These are phyloP conservation scores for Phytophthora parvispora DNA, from an alignment of 352 stramenopile genomes.

Conservation along the genomic window DNA sequence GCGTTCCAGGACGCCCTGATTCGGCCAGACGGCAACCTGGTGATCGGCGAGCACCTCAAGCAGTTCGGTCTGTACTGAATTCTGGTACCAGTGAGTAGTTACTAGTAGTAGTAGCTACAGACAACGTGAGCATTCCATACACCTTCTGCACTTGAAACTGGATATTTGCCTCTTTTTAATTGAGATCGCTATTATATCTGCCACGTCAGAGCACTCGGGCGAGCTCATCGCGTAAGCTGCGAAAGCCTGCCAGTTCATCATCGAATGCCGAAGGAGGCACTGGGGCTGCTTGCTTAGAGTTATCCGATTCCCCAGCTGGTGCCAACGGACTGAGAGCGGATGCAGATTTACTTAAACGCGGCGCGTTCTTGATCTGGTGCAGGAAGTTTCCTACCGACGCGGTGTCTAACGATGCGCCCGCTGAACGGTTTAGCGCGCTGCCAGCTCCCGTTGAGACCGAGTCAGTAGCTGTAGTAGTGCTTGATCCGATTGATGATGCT, in stretches of 20 bases:
- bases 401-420: constrained; percentile 50
- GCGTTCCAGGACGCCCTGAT: neutral
- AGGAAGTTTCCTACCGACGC: constrained; percentile 83
- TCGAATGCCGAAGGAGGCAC: constrained; percentile 12
- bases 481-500: constrained; percentile 37
- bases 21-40: neutral
- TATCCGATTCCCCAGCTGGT: neutral
- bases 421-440: constrained; percentile 23
- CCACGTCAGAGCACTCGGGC: constrained; percentile 39
- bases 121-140: neutral
- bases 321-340: neutral
- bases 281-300: constrained; percentile 3
- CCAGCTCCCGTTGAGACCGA: constrained; percentile 38
- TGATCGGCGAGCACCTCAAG: neutral
- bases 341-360: constrained; percentile 44
- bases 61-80: too few relatives aligned
- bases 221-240: constrained; percentile 75
- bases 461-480: constrained; percentile 56
- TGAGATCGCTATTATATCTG: neutral
- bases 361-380: constrained; percentile 83
- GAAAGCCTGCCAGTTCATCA: constrained; percentile 73
- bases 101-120: too few relatives aligned
- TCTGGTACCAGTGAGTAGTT: too few relatives aligned
- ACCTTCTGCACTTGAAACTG: neutral
- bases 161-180: neutral